Evolutionary conservation across 2,329 filamentous ascomycete species (phyloP).

Genomic region (Zalaria obscura): DNA sequence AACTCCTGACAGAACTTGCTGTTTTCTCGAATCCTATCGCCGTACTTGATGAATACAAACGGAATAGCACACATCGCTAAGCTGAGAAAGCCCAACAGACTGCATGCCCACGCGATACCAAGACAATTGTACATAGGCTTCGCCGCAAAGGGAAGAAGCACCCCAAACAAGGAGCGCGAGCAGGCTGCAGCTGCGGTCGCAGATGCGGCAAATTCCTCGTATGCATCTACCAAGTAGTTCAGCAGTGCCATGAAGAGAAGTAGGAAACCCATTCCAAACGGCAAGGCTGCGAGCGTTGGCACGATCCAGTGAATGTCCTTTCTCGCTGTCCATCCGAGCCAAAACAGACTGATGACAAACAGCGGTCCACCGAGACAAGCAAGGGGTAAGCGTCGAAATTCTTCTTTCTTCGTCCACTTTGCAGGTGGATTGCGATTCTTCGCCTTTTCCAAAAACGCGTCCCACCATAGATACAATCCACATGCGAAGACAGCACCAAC

Average conservation of each 20-base stretch:
- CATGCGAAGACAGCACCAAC: conserved; percentile 46
- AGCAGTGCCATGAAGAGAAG: conserved; percentile 37
- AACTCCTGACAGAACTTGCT: conserved; percentile 50
- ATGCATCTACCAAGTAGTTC: conserved; percentile 53
- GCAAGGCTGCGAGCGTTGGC: conserved; percentile 24
- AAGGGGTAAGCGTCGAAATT: conserved; percentile 57
- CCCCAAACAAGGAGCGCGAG: conserved; percentile 64
- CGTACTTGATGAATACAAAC: conserved; percentile 43
- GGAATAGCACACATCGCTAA: conserved; percentile 39
- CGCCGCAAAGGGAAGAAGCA: conserved; percentile 35
- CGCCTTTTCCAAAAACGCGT: conserved; percentile 42
- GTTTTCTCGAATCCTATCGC: conserved; percentile 37
- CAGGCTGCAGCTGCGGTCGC: conserved; percentile 78
- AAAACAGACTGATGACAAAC: conserved; percentile 27
- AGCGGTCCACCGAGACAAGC: conserved; percentile 57
- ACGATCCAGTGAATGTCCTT: conserved; percentile 28
- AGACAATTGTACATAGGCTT: conserved; percentile 49
- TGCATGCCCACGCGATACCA: conserved; percentile 53
- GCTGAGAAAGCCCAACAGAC: conserved; percentile 34
- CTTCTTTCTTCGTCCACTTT: conserved; percentile 46
- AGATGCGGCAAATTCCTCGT: conserved; percentile 59
- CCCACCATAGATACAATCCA: conserved; percentile 51
- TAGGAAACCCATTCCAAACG: conserved; percentile 32
- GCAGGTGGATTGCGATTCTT: conserved; percentile 25
- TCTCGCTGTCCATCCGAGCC: conserved; percentile 27